These are phyloP conservation scores for Populus davidiana DNA, from an alignment of 345 rosid species.

Conservation along the genomic window DNA sequence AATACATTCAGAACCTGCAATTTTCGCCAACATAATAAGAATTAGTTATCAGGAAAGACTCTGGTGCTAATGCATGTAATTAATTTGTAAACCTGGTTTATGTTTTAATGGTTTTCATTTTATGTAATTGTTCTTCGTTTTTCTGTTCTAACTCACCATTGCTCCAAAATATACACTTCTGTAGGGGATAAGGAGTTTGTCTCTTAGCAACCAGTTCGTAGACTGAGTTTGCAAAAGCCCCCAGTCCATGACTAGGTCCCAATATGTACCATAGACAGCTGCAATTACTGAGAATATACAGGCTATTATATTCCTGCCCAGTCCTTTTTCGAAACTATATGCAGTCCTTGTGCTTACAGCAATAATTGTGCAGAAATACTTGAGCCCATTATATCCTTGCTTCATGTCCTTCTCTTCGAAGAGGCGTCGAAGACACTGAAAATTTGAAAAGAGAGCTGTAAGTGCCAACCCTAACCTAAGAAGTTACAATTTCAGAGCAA, in stretches of 20 bases:
- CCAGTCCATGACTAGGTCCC: slow-evolving; percentile 21
- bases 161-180: slow-evolving; percentile 5
- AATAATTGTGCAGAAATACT: slow-evolving; percentile 6
- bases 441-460: neutral
- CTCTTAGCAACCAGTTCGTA: slow-evolving; percentile 17
- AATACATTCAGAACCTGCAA: slow-evolving; percentile 14
- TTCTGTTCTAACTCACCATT: neutral
- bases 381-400: slow-evolving; percentile 11
- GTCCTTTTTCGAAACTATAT: neutral
- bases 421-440: slow-evolving; percentile 45
- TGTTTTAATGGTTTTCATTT: neutral
- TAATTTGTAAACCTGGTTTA: neutral
- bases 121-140: neutral
- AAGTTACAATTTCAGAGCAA: too few relatives aligned
- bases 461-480: too few relatives aligned
- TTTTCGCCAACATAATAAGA: neutral
- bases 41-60: neutral
- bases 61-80: too few relatives aligned
- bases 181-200: slow-evolving; percentile 18
- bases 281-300: slow-evolving; percentile 6
- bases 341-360: slow-evolving; percentile 10
- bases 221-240: slow-evolving; percentile 12
- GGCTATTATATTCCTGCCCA: neutral
- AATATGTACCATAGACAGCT: slow-evolving; percentile 1
- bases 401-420: slow-evolving; percentile 35